Conservation (phyloP, 2,329 filamentous ascomycete genomes). For the Colletotrichum musicola region DNA sequence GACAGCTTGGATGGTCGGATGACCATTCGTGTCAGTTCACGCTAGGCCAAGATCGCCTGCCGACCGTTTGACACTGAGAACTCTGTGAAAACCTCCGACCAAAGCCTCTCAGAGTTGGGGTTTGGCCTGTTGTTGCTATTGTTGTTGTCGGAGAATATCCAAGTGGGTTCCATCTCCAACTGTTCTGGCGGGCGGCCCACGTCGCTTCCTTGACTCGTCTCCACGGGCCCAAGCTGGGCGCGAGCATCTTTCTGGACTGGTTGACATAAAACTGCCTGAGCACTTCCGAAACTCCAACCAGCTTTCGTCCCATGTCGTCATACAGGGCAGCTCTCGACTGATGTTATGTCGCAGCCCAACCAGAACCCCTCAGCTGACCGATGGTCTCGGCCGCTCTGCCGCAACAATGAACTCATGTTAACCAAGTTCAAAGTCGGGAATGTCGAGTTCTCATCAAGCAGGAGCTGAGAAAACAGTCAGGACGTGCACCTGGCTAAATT, state of each 20-base stretch:
- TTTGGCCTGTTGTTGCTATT: not conserved
- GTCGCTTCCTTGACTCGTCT: not conserved
- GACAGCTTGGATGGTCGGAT: constrained; percentile 15
- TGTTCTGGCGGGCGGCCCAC: too few species aligned
- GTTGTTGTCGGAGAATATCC: not conserved
- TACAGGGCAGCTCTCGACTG: not conserved
- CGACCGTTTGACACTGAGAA: constrained; percentile 20
- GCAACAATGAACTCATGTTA: constrained; percentile 14
- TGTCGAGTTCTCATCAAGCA: too few species aligned
- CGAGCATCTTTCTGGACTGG: not conserved
- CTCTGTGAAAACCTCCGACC: not conserved
- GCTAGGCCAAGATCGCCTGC: not conserved
- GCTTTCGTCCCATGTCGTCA: constrained; percentile 31
- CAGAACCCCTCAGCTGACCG: not conserved
- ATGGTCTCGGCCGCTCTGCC: not conserved
- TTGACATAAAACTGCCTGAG: constrained; percentile 11
- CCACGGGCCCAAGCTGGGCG: not conserved
- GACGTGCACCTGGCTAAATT: too few species aligned
- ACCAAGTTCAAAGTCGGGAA: not conserved
- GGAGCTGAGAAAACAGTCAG: too few species aligned
- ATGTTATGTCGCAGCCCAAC: not conserved
- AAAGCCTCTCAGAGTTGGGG: not conserved
- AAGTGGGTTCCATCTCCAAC: too few species aligned
- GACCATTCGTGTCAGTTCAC: constrained; percentile 24
- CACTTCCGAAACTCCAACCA: constrained; percentile 22